These are phyloP conservation scores for Aspergillus viridinutans DNA, from an alignment of 2,329 filamentous ascomycete genomes.

Conservation along the genomic window DNA sequence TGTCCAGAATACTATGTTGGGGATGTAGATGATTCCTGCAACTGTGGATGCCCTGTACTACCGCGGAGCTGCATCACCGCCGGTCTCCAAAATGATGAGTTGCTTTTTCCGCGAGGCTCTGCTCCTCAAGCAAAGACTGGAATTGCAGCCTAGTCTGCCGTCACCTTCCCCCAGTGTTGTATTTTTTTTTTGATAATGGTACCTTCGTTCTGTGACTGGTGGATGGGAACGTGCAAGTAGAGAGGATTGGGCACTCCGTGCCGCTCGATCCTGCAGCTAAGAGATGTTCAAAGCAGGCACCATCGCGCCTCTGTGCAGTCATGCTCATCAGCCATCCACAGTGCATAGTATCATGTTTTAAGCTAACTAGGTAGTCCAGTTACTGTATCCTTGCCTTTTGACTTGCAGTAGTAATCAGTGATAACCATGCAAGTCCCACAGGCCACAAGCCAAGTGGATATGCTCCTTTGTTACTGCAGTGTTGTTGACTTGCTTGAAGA, in stretches of 20 bases:
- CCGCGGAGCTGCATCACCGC: neutral
- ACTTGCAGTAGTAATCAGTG: neutral
- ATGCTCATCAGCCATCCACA: neutral
- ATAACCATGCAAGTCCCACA: neutral
- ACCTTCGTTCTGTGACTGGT: neutral
- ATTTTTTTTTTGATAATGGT: neutral
- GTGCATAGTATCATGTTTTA: neutral
- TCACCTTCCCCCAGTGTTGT: neutral
- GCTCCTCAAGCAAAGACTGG: neutral
- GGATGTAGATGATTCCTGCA: neutral
- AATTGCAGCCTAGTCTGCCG: neutral
- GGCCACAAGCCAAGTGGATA: neutral
- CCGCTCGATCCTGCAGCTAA: neutral
- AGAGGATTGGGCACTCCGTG: neutral
- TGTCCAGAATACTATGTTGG: neutral
- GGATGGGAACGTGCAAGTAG: neutral
- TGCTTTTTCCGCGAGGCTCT: neutral
- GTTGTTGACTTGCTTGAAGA: neutral
- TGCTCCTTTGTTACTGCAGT: neutral
- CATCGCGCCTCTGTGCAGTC: neutral
- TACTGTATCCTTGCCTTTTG: neutral
- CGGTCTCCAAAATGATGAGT: neutral
- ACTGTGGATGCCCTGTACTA: neutral
- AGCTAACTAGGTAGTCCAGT: neutral
- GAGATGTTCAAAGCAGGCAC: neutral